Evolutionary conservation across 148 eudicot species (phyloP), one percentile per base, ranked within the genome.

Genomic region (Beta vulgaris): DNA sequence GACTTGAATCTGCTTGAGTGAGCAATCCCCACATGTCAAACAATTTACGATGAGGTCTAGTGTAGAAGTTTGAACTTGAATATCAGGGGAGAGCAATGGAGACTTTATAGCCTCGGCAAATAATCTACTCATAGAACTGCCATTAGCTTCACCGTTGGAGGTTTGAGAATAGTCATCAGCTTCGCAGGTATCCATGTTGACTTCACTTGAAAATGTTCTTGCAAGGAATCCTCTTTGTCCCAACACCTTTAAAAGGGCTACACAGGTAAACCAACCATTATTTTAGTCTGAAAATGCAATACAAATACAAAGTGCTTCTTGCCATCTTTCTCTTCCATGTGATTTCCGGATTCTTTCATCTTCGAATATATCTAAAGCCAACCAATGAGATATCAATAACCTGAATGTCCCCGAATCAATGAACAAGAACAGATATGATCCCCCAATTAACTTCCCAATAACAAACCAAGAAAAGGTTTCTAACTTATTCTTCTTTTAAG

Each of bases 21-120:
- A 79, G 76, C 77, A 82, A 69, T 79, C 88, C 63, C 81, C 89
- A 29, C 82, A 69, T 68, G 91, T 89, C 74, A 95, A 78, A 86
- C 89, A 90, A 36, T 82, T 79, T 83, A 76, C 77, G 26, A 92
- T 79, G 46, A 95, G 80, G 68, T 90, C 91, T 77, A 95, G 82
- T 64, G 96, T 82, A 66, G 91, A 86, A 65, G 78, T 79, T 79
- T 95, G 99, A 78, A 95, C 92, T 82, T 92, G 81, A 59, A 72
- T 81, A 79, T 92, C 97, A 31, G 96, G 79, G 76, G 97, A 95
- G 73, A 95, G 96, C 83, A 95, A 73, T 19, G 99, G 92, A 35
- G 89, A 90, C 82, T 92, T 95, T 71, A 92, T 86, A 35, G 99
- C 99, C 87, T 95, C 99, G 40, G 99, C 94, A 88, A 95, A 92